Percentiles rank a stretch among this genome's conserved stretches.
These are phyloP conservation scores for Coelastrella sp. DNA, from an alignment of 139 green algal genomes.

Conservation along the genomic window DNA sequence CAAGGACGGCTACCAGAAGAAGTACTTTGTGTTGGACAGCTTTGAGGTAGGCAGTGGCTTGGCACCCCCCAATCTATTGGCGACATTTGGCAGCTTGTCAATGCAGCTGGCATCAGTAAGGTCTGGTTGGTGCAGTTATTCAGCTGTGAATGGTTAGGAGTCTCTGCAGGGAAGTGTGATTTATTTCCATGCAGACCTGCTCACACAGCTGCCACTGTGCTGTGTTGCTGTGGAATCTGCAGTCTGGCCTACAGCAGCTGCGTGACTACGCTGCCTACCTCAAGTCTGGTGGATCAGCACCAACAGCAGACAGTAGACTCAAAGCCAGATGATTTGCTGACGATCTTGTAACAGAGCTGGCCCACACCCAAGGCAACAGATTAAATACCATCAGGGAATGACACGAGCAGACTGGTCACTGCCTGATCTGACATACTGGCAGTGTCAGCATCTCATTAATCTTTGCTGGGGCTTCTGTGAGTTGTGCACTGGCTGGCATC, in stretches of 20 bases:
- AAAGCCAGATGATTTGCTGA: not conserved
- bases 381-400: too few relatives aligned
- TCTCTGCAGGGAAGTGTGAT: not conserved
- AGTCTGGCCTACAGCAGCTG: constrained; percentile 31
- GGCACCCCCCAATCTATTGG: not conserved
- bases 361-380: too few relatives aligned
- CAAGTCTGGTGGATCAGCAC: not conserved
- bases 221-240: not conserved
- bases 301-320: not conserved
- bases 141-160: not conserved
- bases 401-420: too few relatives aligned
- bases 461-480: too few relatives aligned
- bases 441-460: too few relatives aligned
- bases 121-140: not conserved
- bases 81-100: not conserved
- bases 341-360: not conserved
- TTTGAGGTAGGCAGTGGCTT: constrained; percentile 70
- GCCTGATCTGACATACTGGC: too few relatives aligned
- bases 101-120: too few relatives aligned
- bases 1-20: constrained; percentile 92
- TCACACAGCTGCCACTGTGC: not conserved
- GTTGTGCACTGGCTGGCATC: too few relatives aligned
- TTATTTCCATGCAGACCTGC: not conserved
- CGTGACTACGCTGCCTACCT: constrained; percentile 18
- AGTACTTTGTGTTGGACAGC: constrained; percentile 84